phyloP scores from a whole-genome alignment of 2,329 filamentous ascomycete genomes.

The Tolypocladium endophyticum region DNA sequence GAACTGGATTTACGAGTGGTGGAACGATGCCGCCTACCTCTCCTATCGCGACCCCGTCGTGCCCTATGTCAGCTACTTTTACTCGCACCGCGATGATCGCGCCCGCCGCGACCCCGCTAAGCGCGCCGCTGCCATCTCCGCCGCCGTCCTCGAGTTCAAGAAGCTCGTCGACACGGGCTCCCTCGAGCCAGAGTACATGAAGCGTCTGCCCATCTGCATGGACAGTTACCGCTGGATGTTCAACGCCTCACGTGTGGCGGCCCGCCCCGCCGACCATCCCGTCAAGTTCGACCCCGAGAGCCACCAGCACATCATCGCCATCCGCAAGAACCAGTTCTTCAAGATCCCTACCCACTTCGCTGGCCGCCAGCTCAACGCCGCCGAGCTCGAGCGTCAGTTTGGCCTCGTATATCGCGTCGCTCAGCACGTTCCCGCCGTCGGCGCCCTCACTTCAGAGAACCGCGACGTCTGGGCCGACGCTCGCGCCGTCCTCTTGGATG shows the following conservation, averaged over 20 bases:
- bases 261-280: conserved; percentile 70
- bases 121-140: conserved; percentile 83
- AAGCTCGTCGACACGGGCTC: conserved; percentile 72
- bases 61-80: conserved; percentile 98
- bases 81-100: conserved; percentile 92
- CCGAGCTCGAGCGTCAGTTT: conserved; percentile 88
- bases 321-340: conserved; percentile 97
- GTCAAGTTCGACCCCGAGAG: conserved; percentile 66
- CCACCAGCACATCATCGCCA: conserved; percentile 78
- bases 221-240: conserved; percentile 99
- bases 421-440: conserved; percentile 63
- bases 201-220: conserved; percentile 95
- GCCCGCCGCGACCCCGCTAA: conserved; percentile 79
- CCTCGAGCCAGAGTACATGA: conserved; percentile 97
- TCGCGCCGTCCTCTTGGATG: conserved; percentile 62
- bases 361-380: conserved; percentile 76
- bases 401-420: conserved; percentile 69
- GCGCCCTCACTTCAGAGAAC: conserved; percentile 81
- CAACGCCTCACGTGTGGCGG: conserved; percentile 79
- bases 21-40: conserved; percentile 92
- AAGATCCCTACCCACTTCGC: conserved; percentile 75
- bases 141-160: conserved; percentile 86
- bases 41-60: conserved; percentile 90
- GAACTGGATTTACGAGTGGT: conserved; percentile 98
- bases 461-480: conserved; percentile 88